Percentiles rank a stretch among this genome's conserved stretches.
These are phyloP conservation scores for Mycena floridula DNA, from an alignment of 768 basidiomycete genomes.

Conservation along the genomic window DNA sequence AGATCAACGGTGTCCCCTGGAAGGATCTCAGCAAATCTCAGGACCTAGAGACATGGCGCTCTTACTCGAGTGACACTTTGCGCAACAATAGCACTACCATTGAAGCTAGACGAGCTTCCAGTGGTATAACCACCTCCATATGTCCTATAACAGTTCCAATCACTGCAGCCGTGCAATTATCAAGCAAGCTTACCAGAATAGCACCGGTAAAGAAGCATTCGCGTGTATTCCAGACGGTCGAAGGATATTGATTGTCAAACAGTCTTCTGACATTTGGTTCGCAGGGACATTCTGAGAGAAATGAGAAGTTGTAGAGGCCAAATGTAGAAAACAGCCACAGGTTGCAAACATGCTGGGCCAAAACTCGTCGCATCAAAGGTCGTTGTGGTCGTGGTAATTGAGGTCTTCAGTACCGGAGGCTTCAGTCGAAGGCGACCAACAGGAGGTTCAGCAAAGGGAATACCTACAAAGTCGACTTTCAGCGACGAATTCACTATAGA, in stretches of 20 bases:
- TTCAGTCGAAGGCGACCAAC: slow-evolving; percentile 19
- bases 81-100: slow-evolving; percentile 17
- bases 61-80: slow-evolving; percentile 11
- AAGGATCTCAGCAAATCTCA: not conserved
- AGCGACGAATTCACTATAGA: not conserved
- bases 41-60: no score
- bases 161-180: no score
- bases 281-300: no score
- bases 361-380: slow-evolving; percentile 19
- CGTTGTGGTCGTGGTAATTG: slow-evolving; percentile 6
- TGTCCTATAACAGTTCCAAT: no score
- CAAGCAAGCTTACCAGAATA: no score
- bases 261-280: slow-evolving; percentile 42
- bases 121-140: slow-evolving; percentile 34
- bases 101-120: slow-evolving; percentile 21
- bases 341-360: slow-evolving; percentile 19
- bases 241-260: slow-evolving; percentile 37
- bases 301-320: not conserved
- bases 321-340: not conserved
- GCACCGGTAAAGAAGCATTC: slow-evolving; percentile 28
- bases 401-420: slow-evolving; percentile 14
- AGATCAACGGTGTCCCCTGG: slow-evolving; percentile 36
- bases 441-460: slow-evolving; percentile 29
- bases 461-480: slow-evolving; percentile 20
- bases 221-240: slow-evolving; percentile 19